Evolutionary conservation across 805 yeast genomes (phyloP).

Genomic region (Candida stauntonica): DNA sequence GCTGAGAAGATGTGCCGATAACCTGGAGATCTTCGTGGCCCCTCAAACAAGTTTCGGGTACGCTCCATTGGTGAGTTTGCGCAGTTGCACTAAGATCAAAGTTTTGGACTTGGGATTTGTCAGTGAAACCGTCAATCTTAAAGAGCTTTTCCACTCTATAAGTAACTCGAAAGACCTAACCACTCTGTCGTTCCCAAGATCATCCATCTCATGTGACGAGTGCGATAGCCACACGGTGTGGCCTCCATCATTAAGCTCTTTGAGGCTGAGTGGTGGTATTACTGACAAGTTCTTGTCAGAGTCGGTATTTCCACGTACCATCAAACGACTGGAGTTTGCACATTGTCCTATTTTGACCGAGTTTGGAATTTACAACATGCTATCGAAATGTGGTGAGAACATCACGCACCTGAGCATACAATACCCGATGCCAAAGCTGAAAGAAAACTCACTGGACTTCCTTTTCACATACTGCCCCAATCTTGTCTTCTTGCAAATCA

Average conservation of each 20-base stretch:
- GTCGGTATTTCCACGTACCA: constrained; percentile 68
- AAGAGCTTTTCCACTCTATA: constrained; percentile 75
- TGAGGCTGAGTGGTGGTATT: constrained; percentile 86
- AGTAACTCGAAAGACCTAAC: constrained; percentile 57
- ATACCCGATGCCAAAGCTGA: constrained; percentile 85
- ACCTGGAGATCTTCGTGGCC: constrained; percentile 69
- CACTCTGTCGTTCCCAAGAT: constrained; percentile 81
- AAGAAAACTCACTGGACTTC: constrained; percentile 65
- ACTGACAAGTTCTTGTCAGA: constrained; percentile 71
- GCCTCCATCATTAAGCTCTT: constrained; percentile 73
- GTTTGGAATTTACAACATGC: constrained; percentile 55
- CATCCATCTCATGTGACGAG: constrained; percentile 69
- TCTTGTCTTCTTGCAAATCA: constrained; percentile 54
- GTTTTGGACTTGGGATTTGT: constrained; percentile 78
- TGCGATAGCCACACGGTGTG: constrained; percentile 49
- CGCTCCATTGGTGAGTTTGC: constrained; percentile 79
- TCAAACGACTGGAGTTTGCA: constrained; percentile 69
- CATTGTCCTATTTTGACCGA: constrained; percentile 81
- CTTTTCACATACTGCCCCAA: constrained; percentile 76
- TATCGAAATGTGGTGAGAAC: constrained; percentile 61
- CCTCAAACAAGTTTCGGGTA: constrained; percentile 95
- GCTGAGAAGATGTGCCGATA: constrained; percentile 67
- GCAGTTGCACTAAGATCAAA: constrained; percentile 59
- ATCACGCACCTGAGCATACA: constrained; percentile 60
- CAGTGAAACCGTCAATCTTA: constrained; percentile 82